These are phyloP conservation scores for Heteromeles arbutifolia DNA, from an alignment of 306 rosid species.

Conservation along the genomic window DNA sequence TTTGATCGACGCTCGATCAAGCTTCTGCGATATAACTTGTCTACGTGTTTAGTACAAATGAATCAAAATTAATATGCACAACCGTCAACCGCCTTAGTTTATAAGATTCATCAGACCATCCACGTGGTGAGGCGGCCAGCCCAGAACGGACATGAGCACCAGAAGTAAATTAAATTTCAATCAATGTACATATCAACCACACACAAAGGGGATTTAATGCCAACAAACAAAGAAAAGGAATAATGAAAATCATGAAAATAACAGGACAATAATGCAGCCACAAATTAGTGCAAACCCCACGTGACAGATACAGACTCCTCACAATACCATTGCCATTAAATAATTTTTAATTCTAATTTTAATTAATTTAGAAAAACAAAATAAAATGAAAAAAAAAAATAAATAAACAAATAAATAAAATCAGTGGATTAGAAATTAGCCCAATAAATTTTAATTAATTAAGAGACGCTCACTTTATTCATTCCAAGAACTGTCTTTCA, in stretches of 20 bases:
- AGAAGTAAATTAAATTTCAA: not conserved
- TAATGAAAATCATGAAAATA: not conserved
- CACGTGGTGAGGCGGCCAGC: no score
- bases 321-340: constrained; percentile 14
- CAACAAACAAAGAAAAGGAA: constrained; percentile 1
- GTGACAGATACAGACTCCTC: not conserved
- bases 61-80: no score
- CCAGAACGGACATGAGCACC: no score
- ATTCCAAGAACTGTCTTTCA: constrained; percentile 3
- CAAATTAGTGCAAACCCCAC: not conserved
- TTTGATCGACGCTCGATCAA: no score
- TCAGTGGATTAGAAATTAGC: not conserved
- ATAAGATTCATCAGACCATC: no score
- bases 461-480: not conserved
- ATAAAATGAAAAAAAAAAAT: not conserved
- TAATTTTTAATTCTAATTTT: not conserved
- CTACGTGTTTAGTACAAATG: no score
- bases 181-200: not conserved
- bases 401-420: no score
- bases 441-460: no score
- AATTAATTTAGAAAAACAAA: not conserved
- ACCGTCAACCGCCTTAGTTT: no score
- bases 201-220: not conserved
- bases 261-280: constrained; percentile 26
- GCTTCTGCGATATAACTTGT: no score